Evolutionary conservation across 1,139 yeast species (phyloP), one percentile per base, ranked within the genome.

Genomic region (Lodderomyces jiufengensis): DNA sequence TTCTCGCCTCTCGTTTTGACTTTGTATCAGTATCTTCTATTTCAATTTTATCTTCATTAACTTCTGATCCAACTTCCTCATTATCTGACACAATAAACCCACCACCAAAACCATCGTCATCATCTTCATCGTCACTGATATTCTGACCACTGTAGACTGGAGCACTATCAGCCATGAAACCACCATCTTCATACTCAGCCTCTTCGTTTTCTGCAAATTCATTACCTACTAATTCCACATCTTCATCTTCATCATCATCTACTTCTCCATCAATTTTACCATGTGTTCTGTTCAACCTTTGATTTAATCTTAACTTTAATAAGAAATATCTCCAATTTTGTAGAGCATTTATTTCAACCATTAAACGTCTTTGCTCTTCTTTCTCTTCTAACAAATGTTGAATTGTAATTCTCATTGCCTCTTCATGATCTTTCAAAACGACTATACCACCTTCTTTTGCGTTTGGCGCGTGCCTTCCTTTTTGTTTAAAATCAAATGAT

Each of bases 381-480:
- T 79, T 84, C 36, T 70, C 70, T 34, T 80, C 81, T 31, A 61
- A 51, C 31, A 87, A 52, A 22, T 76, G 75, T 6, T 75, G 75
- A 31, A 80, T 66, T 0, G 82, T 79, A 1, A 70, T 63, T 20
- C 63, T 52, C 25, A 88, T 68, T 0, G 95, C 95, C 28, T 84
- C 95, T 42, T 66, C 65, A 45, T 63, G 77, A 48, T 81, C 81
- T 23, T 52, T 51, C 3, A 84, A 81, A 8, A 90, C 78, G 2
- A 92, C 83, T 20, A 88, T 73, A 2, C 98, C 98, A 3, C 82
- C 80, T 36, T 80, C 76, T 39, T 69, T 31, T 0, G 95, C 95
- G 14, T 78, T 78, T 0, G 84, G 80, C 41, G 46, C 4, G 42
- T 47, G 31, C 42, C 41, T 38, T 25, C 29, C 15, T 38, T 43